Evolutionary conservation across 2,329 filamentous ascomycete genomes (phyloP).

Genomic region (Apiospora phragmitis): DNA sequence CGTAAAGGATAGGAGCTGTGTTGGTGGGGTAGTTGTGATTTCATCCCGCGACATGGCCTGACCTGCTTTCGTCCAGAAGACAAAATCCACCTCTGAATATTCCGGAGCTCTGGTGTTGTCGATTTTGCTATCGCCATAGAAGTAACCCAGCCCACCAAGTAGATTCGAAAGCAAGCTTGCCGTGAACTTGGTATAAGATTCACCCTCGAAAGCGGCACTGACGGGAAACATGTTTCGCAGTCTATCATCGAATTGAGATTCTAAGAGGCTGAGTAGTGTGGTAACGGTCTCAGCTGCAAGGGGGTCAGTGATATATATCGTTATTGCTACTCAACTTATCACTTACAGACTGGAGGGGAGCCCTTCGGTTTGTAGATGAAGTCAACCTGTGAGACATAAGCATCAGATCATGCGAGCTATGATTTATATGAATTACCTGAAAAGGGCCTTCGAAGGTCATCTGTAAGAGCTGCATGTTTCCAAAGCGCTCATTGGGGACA

Average conservation of each 20-base stretch:
- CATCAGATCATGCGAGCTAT: conserved; percentile 70
- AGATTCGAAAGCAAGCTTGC: conserved; percentile 93
- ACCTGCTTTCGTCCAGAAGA: conserved; percentile 91
- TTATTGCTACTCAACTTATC: not conserved
- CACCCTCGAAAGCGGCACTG: conserved; percentile 71
- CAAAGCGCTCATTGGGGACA: conserved; percentile 63
- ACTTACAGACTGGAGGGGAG: conserved; percentile 50
- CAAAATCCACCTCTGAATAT: conserved; percentile 93
- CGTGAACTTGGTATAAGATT: conserved; percentile 76
- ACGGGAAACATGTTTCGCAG: conserved; percentile 74
- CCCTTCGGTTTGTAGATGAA: conserved; percentile 71
- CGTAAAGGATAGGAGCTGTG: conserved; percentile 86
- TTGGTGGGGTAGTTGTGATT: conserved; percentile 75
- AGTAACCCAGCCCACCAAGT: conserved; percentile 92
- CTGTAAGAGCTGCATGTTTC: conserved; percentile 86
- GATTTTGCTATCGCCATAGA: conserved; percentile 83
- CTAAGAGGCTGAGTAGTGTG: not conserved
- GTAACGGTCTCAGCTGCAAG: not conserved
- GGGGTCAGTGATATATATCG: not conserved
- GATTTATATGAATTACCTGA: conserved; percentile 84
- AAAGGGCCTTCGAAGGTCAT: conserved; percentile 90
- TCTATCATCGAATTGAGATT: conserved; percentile 63
- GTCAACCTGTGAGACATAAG: conserved; percentile 57
- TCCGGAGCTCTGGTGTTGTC: conserved; percentile 87
- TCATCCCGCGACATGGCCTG: conserved; percentile 70